Conservation (phyloP, 2,329 filamentous ascomycete genomes). For the Colletotrichum coccodes region DNA sequence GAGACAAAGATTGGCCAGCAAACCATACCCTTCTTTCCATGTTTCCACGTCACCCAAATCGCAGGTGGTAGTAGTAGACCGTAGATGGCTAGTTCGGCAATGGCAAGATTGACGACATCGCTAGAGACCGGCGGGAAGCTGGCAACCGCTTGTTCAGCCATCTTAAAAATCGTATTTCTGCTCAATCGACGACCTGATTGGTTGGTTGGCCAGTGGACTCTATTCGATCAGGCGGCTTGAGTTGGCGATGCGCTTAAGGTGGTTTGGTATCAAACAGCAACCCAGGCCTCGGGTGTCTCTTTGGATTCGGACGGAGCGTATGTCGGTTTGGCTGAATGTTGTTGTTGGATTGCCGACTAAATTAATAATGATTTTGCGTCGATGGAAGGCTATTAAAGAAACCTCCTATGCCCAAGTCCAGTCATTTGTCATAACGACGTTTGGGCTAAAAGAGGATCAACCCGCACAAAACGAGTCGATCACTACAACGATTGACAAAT, state of each 20-base stretch:
- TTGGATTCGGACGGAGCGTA: not conserved
- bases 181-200: not conserved
- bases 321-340: not conserved
- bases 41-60: constrained; percentile 39
- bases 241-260: not conserved
- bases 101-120: constrained; percentile 30
- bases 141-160: not conserved
- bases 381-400: constrained; percentile 8
- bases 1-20: constrained; percentile 42
- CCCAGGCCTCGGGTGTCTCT: not conserved
- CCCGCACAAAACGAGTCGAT: not conserved
- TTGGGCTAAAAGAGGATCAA: constrained; percentile 18
- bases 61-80: constrained; percentile 33
- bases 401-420: not conserved
- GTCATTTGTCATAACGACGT: constrained; percentile 15
- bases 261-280: not conserved
- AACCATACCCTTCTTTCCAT: constrained; percentile 42
- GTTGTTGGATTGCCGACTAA: not conserved
- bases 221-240: not conserved
- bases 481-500: not conserved
- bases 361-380: not conserved
- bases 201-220: not conserved
- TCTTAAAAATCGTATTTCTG: not conserved
- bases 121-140: constrained; percentile 21
- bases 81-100: constrained; percentile 37